Percentiles rank a stretch among this genome's conserved stretches.
Evolutionary conservation across 2,329 filamentous ascomycete genomes (phyloP).

Genomic region (Ophiostoma fasciatum): DNA sequence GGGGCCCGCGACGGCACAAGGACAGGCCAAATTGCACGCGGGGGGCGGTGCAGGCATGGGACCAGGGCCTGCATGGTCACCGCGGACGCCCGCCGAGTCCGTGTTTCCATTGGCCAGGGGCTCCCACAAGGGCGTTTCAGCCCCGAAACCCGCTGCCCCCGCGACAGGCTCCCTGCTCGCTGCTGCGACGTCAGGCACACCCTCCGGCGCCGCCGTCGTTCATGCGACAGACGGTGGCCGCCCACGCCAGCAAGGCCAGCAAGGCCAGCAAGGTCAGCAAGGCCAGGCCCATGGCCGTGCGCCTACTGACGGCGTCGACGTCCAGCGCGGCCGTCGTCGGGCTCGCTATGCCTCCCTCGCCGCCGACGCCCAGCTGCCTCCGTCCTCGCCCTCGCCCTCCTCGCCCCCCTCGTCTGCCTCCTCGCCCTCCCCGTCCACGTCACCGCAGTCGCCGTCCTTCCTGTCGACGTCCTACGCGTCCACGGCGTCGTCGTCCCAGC

Average conservation of each 20-base stretch:
- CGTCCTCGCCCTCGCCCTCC: neutral
- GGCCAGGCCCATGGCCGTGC: too few relatives aligned
- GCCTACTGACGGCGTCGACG: constrained; percentile 6
- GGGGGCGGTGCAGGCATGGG: constrained; percentile 14
- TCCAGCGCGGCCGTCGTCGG: constrained; percentile 2
- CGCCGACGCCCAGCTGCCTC: constrained; percentile 1
- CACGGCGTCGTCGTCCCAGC: constrained; percentile 4
- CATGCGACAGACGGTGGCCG: too few relatives aligned
- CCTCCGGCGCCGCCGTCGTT: too few relatives aligned
- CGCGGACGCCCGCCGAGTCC: constrained; percentile 18
- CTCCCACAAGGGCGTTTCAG: constrained; percentile 29
- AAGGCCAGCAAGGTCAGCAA: constrained; percentile 2
- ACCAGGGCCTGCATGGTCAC: constrained; percentile 21
- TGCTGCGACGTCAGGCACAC: constrained; percentile 18
- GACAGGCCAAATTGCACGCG: too few relatives aligned
- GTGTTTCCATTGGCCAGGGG: constrained; percentile 22
- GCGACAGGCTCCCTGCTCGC: constrained; percentile 11
- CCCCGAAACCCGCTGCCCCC: constrained; percentile 23
- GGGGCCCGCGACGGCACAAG: constrained; percentile 11
- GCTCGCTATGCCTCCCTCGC: constrained; percentile 1
- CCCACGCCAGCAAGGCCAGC: neutral
- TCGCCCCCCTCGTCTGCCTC: neutral
- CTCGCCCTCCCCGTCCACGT: constrained; percentile 5
- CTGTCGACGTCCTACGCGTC: too few relatives aligned
- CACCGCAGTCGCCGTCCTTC: constrained; percentile 12